Evolutionary conservation across 2,329 filamentous ascomycete species (phyloP).

Genomic region (Alternaria arborescens): DNA sequence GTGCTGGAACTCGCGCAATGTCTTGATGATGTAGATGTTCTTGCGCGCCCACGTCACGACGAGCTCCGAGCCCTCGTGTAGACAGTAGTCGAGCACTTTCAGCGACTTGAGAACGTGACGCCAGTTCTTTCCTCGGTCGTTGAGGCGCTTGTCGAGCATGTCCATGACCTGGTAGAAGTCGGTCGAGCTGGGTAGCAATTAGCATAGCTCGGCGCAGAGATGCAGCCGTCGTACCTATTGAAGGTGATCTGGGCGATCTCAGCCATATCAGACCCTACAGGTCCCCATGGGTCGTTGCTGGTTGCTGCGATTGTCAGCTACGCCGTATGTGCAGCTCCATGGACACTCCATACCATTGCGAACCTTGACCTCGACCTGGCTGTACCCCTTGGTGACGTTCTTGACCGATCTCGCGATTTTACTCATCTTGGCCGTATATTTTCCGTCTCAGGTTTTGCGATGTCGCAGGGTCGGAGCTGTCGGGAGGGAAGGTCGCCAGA

Average conservation of each 20-base stretch:
- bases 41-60: constrained; percentile 98
- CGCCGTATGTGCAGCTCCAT: constrained; percentile 1
- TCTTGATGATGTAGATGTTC: constrained; percentile 99
- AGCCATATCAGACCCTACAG: constrained; percentile 96
- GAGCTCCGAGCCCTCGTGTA: constrained; percentile 95
- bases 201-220: constrained; percentile 29
- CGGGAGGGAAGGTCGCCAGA: constrained; percentile 16
- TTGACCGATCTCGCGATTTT: constrained; percentile 97
- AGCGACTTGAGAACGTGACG: constrained; percentile 96
- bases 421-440: constrained; percentile 71
- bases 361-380: constrained; percentile 95
- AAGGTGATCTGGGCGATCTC: constrained; percentile 98
- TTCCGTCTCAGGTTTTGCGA: background rate
- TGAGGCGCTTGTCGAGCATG: constrained; percentile 97
- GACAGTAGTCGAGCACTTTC: constrained; percentile 96
- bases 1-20: constrained; percentile 94
- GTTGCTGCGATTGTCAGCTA: constrained; percentile 71
- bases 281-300: constrained; percentile 98
- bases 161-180: constrained; percentile 99
- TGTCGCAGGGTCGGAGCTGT: constrained; percentile 12
- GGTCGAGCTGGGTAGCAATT: constrained; percentile 70
- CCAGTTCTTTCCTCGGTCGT: constrained; percentile 99
- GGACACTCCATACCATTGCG: constrained; percentile 41
- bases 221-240: constrained; percentile 76
- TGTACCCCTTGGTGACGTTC: constrained; percentile 99